Evolutionary conservation across 495 filamentous ascomycete genomes (phyloP), one percentile per base, ranked within the genome.

Genomic region (Lophiostoma macrostomum): DNA sequence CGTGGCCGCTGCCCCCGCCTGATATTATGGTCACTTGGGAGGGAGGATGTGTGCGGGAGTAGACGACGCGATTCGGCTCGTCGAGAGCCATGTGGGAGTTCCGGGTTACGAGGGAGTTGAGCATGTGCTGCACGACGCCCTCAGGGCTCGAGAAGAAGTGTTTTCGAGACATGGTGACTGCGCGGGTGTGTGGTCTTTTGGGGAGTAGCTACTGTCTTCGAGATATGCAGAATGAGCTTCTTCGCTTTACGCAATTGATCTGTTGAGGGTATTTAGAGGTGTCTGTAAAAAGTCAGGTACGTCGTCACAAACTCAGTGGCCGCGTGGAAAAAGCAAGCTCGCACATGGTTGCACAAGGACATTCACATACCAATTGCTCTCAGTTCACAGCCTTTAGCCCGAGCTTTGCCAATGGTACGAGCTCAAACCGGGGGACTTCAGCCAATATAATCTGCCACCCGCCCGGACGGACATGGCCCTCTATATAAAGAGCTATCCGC

Each of bases 1-100:
- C 81, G 62, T 84, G 81, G 27, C 81, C 81, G 27, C 73, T 76
- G 27, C 80, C 80, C 27, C 80, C 80, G 4, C 80, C 80, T 28
- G 76, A 80, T 53, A 84, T 76, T 61, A 84, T 70, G 27, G 76
- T 73, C 31, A 84, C 80, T 38, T 74, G 73, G 10, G 72, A 73
- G 25, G 67, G 69, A 14, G 73, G 63, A 39, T 79, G 72, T 12
- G 73, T 69, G 19, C 74, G 75, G 55, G 78, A 74, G 45, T 75
- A 80, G 29, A 84, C 80, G 27, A 84, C 79, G 22, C 75, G 64
- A 61, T 81, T 77, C 39, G 71, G 59, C 50, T 76, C 74, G 63
- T 82, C 77, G 18, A 82, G 71, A n/a, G 66, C 71, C 28, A 84
- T 74, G 18, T 72, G 71, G 1, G 75, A 75, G 67, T 82, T 84